A percentile compares a stretch with the other conserved stretches of the same genome.
These are phyloP conservation scores for Aphanomyces stellatus DNA, from an alignment of 352 stramenopile species.

Conservation along the genomic window DNA sequence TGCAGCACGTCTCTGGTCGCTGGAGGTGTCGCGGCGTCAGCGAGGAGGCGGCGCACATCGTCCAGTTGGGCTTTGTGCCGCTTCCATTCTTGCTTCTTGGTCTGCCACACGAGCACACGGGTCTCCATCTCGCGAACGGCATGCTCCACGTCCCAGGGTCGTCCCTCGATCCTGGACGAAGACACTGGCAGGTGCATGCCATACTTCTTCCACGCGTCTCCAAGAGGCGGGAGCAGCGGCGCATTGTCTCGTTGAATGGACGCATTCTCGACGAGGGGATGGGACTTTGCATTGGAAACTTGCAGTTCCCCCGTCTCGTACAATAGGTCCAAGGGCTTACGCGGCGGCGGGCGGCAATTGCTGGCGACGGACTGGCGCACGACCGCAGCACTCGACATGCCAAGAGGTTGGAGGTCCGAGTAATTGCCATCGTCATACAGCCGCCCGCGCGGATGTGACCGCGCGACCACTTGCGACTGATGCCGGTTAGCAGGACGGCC, in stretches of 20 bases:
- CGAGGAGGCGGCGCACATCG: neutral
- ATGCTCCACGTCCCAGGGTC: neutral
- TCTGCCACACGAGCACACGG: neutral
- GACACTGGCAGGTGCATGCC: neutral
- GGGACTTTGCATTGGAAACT: too few relatives aligned
- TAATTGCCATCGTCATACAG: neutral
- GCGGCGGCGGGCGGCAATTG: neutral
- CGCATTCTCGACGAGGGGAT: too few relatives aligned
- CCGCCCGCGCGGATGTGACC: too few relatives aligned
- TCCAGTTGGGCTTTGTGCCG: slow-evolving; percentile 2
- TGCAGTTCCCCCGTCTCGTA: too few relatives aligned
- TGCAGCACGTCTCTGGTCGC: neutral
- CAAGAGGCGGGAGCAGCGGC: too few relatives aligned
- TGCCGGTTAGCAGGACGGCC: neutral
- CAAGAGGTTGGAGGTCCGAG: neutral
- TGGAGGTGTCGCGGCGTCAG: neutral
- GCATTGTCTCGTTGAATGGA: too few relatives aligned
- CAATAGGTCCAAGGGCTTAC: slow-evolving; percentile 4
- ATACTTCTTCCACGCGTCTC: too few relatives aligned
- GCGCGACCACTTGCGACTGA: too few relatives aligned
- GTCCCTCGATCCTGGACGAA: neutral
- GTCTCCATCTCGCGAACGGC: neutral
- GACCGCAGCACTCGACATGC: neutral
- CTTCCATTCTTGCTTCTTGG: neutral
- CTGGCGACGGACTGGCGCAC: neutral